Evolutionary conservation across 495 filamentous ascomycete species (phyloP), one percentile per base, ranked within the genome.

Genomic region (Patellaria atrata): DNA sequence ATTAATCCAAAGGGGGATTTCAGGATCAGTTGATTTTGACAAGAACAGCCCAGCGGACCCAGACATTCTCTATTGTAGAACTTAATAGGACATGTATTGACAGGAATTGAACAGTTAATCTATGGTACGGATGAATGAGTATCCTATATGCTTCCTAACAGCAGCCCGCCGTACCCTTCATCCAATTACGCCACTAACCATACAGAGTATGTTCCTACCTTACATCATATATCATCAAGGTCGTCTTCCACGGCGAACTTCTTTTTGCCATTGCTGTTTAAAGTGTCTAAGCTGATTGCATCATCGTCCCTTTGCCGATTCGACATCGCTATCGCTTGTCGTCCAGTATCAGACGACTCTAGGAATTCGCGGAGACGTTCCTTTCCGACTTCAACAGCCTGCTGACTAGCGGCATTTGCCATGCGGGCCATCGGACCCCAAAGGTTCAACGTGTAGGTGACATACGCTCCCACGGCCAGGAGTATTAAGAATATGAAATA

Each of bases 351-450:
- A 8, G 75, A 77, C 26, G 66, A 71, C 61, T 82, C 81, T 35
- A 94, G 59, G 50, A 93, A 93, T 20, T 91, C 82, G 15, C 86
- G 70, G 32, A 94, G 67, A 39, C 75, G 74, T 56, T 84, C 78
- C 63, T 91, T 94, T 45, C 78, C 82, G 43, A 94, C 79, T 35
- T 87, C 82, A 11, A 93, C 37, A 1, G 78, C 91, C 58, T 96
- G 89, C 43, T 71, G 65, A 10, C 72, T 73, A 11, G 91, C 91
- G 12, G 89, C 89, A 48, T 89, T 82, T 33, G 71, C 73, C 81
- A 97, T 92, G 47, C 87, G 82, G 41, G 85, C 59, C 63, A 97
- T 96, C 1, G 89, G 91, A 2, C 89, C 86, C 68, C 89, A 86
- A 6, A 97, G 73, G 50, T 94, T 94, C 33, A 96, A 77, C 19